Percentiles rank a stretch among this genome's conserved stretches.
Evolutionary conservation across 495 filamentous ascomycete genomes (phyloP).

Genomic region (Barbatosphaeria neglecta): DNA sequence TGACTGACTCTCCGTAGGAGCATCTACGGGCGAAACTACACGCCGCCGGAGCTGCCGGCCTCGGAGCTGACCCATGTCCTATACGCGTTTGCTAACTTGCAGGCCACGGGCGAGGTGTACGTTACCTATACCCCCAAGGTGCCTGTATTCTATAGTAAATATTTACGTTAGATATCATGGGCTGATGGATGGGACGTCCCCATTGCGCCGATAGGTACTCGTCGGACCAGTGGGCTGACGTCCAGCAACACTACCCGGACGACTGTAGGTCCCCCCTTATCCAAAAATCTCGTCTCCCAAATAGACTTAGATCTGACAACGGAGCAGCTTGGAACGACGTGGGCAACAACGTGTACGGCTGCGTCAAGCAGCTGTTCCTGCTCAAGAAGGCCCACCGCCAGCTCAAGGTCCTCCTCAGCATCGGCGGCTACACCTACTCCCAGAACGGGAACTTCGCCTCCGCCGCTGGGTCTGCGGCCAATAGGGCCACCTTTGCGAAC

Average conservation of each 20-base stretch:
- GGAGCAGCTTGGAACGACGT: conserved; percentile 32
- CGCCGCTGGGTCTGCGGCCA: conserved; percentile 45
- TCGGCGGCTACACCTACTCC: conserved; percentile 87
- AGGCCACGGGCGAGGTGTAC: conserved; percentile 68
- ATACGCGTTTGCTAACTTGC: conserved; percentile 85
- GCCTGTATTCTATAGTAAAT: too few species aligned
- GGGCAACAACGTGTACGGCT: conserved; percentile 66
- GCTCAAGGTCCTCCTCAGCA: conserved; percentile 76
- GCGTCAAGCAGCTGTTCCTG: conserved; percentile 74
- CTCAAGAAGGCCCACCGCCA: conserved; percentile 76
- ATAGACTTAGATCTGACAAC: too few species aligned
- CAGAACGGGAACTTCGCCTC: conserved; percentile 63
- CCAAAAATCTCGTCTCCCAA: too few species aligned
- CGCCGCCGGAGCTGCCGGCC: conserved; percentile 69
- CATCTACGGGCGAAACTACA: conserved; percentile 74
- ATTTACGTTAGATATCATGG: too few species aligned
- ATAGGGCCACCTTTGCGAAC: conserved; percentile 50
- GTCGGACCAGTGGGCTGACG: conserved; percentile 48
- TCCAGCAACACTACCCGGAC: conserved; percentile 59
- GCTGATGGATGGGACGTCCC: too few species aligned
- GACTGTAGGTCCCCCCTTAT: conserved; percentile 22
- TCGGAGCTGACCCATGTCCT: conserved; percentile 75
- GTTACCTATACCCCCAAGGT: too few species aligned
- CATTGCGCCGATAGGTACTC: too few species aligned
- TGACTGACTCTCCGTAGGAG: conserved; percentile 36